Percentiles rank a stretch among this genome's conserved stretches.
Conservation (phyloP, 2,329 filamentous ascomycete genomes). For the Graphilbum fragrans region DNA sequence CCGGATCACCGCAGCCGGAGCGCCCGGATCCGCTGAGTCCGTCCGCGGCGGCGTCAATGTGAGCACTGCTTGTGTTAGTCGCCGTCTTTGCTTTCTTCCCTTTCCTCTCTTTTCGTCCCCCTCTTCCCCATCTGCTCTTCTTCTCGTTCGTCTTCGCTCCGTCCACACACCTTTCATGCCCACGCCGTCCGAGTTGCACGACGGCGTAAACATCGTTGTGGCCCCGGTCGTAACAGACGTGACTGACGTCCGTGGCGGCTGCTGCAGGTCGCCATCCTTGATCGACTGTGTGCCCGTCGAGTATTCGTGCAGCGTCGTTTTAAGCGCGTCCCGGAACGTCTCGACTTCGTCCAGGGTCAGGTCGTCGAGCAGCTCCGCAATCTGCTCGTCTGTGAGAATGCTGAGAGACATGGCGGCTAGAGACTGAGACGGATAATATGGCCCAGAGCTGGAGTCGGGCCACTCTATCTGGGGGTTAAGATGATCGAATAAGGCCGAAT, state of each 20-base stretch:
- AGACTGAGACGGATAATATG: too few relatives aligned
- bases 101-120: too few relatives aligned
- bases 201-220: slow-evolving; percentile 65
- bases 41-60: slow-evolving; percentile 37
- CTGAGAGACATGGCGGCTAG: slow-evolving; percentile 41
- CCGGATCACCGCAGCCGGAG: slow-evolving; percentile 23
- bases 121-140: too few relatives aligned
- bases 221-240: slow-evolving; percentile 34
- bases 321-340: slow-evolving; percentile 34
- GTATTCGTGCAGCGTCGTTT: slow-evolving; percentile 46
- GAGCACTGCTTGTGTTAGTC: slow-evolving; percentile 35
- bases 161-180: slow-evolving; percentile 49
- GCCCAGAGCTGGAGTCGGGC: too few relatives aligned
- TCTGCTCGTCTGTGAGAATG: slow-evolving; percentile 44
- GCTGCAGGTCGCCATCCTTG: slow-evolving; percentile 33
- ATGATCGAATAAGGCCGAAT: too few relatives aligned
- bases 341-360: slow-evolving; percentile 40
- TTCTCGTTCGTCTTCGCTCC: too few relatives aligned
- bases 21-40: slow-evolving; percentile 15
- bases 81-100: too few relatives aligned
- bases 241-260: slow-evolving; percentile 40
- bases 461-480: too few relatives aligned
- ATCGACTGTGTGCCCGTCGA: slow-evolving; percentile 39
- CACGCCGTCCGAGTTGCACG: slow-evolving; percentile 48
- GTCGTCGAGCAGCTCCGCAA: slow-evolving; percentile 39